Evolutionary conservation across 768 basidiomycete species (phyloP).

Genomic region (Rhizopogon vinicolor): DNA sequence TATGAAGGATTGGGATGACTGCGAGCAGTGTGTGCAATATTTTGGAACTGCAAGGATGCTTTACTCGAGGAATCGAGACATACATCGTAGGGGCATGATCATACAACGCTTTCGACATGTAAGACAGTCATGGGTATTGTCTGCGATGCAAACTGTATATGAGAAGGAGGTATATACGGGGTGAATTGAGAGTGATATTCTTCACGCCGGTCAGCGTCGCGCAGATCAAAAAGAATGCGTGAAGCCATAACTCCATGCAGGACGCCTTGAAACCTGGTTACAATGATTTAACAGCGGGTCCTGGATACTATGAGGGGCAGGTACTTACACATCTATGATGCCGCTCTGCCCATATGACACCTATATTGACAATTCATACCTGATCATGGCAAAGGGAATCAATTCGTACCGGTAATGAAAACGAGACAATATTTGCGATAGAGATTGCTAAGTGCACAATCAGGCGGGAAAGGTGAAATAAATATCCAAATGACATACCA

Average conservation of each 20-base stretch:
- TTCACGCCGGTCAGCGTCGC: background rate
- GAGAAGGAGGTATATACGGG: background rate
- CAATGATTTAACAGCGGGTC: background rate
- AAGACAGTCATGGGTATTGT: background rate
- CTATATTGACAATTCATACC: background rate
- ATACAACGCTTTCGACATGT: background rate
- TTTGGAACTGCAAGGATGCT: background rate
- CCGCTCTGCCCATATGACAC: slow-evolving; percentile 5
- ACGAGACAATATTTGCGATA: slow-evolving; percentile 5
- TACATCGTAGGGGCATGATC: slow-evolving; percentile 2
- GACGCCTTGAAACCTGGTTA: slow-evolving; percentile 7
- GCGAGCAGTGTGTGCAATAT: background rate
- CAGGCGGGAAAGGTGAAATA: background rate
- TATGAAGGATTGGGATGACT: too few relatives aligned
- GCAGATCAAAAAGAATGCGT: slow-evolving; percentile 9
- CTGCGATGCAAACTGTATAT: slow-evolving; percentile 1
- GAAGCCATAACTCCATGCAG: slow-evolving; percentile 10
- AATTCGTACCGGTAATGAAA: slow-evolving; percentile 6
- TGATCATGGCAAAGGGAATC: background rate
- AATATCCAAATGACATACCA: background rate
- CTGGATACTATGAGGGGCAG: background rate
- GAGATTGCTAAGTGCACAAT: slow-evolving; percentile 1
- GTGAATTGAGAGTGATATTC: background rate
- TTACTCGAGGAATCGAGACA: too few relatives aligned
- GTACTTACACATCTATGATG: slow-evolving; percentile 5